Base-by-base conservation (phyloP, 805 yeast species). In the Lipomyces oligophaga region DNA sequence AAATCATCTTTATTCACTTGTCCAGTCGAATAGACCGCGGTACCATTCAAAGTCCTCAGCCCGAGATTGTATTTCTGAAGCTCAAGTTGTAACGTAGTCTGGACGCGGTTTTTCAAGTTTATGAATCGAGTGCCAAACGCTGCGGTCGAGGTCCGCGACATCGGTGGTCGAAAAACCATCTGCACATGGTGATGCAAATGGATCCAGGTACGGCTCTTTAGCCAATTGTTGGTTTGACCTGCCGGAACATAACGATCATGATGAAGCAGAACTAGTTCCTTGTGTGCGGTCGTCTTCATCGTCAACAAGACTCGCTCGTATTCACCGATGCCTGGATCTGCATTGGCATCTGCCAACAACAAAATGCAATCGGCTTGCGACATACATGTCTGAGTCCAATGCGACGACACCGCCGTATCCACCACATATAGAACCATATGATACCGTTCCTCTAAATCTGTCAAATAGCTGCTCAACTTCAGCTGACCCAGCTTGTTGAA, bases 331-430 rank as follows among this genome's bases (percentile, higher is more conserved):
- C 76, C 77, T 0, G 93, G 81, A 24, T 77, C 76, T 16, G 80
- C 77, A 5, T 75, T 70, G 0, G 96, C 94, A 67, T 90, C 89
- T 0, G 97, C 97, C 13, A 93, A 65, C 15, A 93, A 68, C 26
- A 93, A 69, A n/a, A 90, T 79, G 68, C 97, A 89, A 65, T 90
- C 97, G 15, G 96, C 97, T 64, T 90, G 97, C 6, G 89, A 80
- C 33, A 90, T 83, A 64, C 97, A 93, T 0, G 96, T 86, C 6
- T 79, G 75, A 0, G 96, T 86, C 98, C 98, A 90, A 16, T 80
- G 75, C 0, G 96, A 84, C 55, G 79, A 80, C 1, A 83, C 79
- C 0, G 84, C 74, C 0, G 96, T 80, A 59, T 93, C 97, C 21
- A 93, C 89, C 10, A 90, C 80, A 60, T 90, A 93, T 1, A 90